Evolutionary conservation across 2,329 filamentous ascomycete species (phyloP).

Genomic region (Neurospora crassa): DNA sequence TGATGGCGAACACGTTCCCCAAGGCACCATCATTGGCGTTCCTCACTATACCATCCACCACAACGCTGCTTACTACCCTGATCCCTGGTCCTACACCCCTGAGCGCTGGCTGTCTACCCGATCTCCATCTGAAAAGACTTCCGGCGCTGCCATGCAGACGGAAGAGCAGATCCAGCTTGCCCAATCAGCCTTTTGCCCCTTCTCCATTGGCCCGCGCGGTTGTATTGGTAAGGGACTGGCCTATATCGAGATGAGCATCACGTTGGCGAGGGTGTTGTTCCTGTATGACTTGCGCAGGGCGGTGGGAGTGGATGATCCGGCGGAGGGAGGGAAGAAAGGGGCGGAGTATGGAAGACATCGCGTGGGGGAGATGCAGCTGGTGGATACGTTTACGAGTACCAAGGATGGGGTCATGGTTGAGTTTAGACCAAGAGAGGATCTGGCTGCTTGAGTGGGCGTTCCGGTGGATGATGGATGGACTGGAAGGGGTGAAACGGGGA

Average conservation of each 20-base stretch:
- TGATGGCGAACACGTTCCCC: slow-evolving; percentile 44
- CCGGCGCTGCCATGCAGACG: slow-evolving; percentile 15
- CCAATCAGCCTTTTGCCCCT: slow-evolving; percentile 64
- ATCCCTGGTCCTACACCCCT: slow-evolving; percentile 48
- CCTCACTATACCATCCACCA: slow-evolving; percentile 63
- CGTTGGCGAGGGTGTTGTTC: slow-evolving; percentile 51
- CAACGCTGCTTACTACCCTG: slow-evolving; percentile 51
- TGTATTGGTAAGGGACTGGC: slow-evolving; percentile 65
- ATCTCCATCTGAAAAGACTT: slow-evolving; percentile 14
- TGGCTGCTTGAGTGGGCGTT: neutral
- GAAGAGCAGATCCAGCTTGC: slow-evolving; percentile 40
- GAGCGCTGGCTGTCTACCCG: slow-evolving; percentile 54
- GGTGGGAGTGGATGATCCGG: slow-evolving; percentile 37
- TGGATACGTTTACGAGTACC: slow-evolving; percentile 63
- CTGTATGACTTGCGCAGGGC: slow-evolving; percentile 50
- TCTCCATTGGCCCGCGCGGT: slow-evolving; percentile 58
- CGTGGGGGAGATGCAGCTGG: slow-evolving; percentile 55
- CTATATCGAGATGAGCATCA: slow-evolving; percentile 56
- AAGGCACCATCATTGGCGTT: slow-evolving; percentile 52
- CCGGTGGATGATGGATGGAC: no score
- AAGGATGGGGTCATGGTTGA: slow-evolving; percentile 65
- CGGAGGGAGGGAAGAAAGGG: slow-evolving; percentile 36
- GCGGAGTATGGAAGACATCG: slow-evolving; percentile 46
- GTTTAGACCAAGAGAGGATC: slow-evolving; percentile 32
- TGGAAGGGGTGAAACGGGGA: neutral